A percentile compares a stretch with the other conserved stretches of the same genome.
Evolutionary conservation across 768 basidiomycete species (phyloP).

Genomic region (Ramaria sp.): DNA sequence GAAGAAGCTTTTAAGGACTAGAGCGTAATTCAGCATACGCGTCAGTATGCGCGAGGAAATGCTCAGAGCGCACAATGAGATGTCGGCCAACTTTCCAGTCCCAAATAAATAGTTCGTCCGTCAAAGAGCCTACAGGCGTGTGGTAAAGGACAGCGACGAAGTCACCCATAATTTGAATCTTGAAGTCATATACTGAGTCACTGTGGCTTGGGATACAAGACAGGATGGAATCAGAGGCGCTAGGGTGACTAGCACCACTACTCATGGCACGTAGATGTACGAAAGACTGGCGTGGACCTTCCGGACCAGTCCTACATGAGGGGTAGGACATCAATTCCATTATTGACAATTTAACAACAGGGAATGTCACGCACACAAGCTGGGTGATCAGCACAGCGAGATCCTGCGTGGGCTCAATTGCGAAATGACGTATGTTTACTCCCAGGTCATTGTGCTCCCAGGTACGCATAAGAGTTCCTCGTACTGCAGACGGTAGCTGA

Average conservation of each 20-base stretch:
- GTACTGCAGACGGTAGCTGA: slow-evolving; percentile 38
- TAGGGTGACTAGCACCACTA: slow-evolving; percentile 36
- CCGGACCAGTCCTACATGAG: no score
- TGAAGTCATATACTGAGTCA: slow-evolving; percentile 16
- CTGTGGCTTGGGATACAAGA: slow-evolving; percentile 18
- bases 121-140: slow-evolving; percentile 20
- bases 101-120: slow-evolving; percentile 47
- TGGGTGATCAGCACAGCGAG: slow-evolving; percentile 42
- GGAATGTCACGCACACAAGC: slow-evolving; percentile 10
- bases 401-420: slow-evolving; percentile 58
- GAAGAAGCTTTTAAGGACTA: neutral
- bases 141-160: slow-evolving; percentile 39
- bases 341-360: no score
- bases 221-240: slow-evolving; percentile 26
- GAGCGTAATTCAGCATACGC: neutral
- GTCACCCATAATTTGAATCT: slow-evolving; percentile 45
- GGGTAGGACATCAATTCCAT: no score
- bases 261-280: slow-evolving; percentile 35
- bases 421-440: slow-evolving; percentile 40
- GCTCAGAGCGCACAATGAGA: slow-evolving; percentile 34
- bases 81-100: slow-evolving; percentile 52
- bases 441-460: slow-evolving; percentile 31
- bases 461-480: slow-evolving; percentile 33
- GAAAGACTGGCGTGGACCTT: slow-evolving; percentile 11
- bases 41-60: neutral